Evolutionary conservation across 2,329 filamentous ascomycete species (phyloP), one percentile per base, ranked within the genome.

Genomic region (Drechslerella dactyloides): DNA sequence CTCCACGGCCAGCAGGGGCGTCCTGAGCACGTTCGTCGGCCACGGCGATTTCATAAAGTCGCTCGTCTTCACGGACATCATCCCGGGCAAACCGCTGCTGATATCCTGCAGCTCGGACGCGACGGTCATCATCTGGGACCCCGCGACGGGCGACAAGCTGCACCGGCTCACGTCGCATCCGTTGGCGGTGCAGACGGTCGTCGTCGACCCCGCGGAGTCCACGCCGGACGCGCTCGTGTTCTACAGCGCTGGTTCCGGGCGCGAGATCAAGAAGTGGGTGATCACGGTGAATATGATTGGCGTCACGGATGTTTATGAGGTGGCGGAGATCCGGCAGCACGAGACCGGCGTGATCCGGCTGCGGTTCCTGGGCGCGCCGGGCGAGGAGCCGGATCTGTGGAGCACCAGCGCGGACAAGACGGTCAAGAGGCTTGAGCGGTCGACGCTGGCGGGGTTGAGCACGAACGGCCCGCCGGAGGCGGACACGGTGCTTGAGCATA

Each of bases 11-110:
- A 86, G 86, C 2, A 83, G 82, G 48, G 79, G 82, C 30, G 80
- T 82, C 0, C 82, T 82, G n/a, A 84, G 82, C 73, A 87, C 83
- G 74, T 92, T 88, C 75, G 84, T 85, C 66, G 92, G 91, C 2
- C 93, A 97, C 79, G 83, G 85, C 1, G 94, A 99, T 80, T 99
- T 99, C 78, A 90, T 99, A 76, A 97, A 97, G 81, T 84, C 89
- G 2, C 81, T 97, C 1, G 80, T 89, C 13, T 87, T 74, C 40
- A 51, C 70, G n/a, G 50, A 53, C 2, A 37, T 58, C 5, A 60
- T 66, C 40, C 37, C 44, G 30, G 48, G 50, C 44, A 55, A 62
- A 44, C 63, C 46, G 37, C 74, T 84, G 5, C 83, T 94, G 40
- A 84, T 93, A 76, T 91, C 89, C 72, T 90, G 90, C 52, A 88